These are phyloP conservation scores for Rickenella mellea DNA, from an alignment of 768 basidiomycete genomes.

Conservation along the genomic window DNA sequence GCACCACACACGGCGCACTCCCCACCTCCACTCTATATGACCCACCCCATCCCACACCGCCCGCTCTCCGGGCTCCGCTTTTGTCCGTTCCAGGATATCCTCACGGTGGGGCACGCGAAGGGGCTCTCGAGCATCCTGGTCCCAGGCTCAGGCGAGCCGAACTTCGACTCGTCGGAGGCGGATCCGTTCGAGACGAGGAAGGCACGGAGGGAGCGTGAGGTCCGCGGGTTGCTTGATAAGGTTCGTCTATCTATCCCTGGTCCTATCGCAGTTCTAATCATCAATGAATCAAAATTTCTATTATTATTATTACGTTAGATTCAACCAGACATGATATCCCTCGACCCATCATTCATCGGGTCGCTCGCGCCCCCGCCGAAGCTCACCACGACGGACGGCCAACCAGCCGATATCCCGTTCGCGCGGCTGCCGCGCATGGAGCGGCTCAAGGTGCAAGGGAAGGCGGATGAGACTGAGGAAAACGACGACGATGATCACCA, in stretches of 20 bases:
- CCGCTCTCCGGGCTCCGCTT: conserved; percentile 75
- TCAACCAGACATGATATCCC: conserved; percentile 84
- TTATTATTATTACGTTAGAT: conserved; percentile 38
- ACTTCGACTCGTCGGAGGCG: conserved; percentile 88
- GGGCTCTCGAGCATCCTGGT: conserved; percentile 84
- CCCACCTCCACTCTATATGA: conserved; percentile 79
- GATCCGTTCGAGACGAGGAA: conserved; percentile 90
- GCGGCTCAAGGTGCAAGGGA: conserved; percentile 61
- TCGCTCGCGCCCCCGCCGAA: conserved; percentile 54
- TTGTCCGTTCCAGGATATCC: conserved; percentile 80
- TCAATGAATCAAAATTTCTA: neutral
- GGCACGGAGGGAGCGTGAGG: conserved; percentile 80
- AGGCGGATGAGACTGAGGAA: conserved; percentile 60
- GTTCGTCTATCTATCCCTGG: conserved; percentile 25
- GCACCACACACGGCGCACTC: conserved; percentile 35
- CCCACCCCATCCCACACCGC: conserved; percentile 73
- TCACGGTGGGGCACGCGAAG: conserved; percentile 66
- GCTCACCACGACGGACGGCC: conserved; percentile 39
- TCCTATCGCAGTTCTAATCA: neutral
- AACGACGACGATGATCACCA: conserved; percentile 19
- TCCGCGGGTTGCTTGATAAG: conserved; percentile 85
- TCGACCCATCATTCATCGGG: conserved; percentile 71
- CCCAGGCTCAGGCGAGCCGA: conserved; percentile 88
- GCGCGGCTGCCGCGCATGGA: conserved; percentile 74
- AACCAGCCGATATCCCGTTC: conserved; percentile 42